A percentile compares a stretch with the other conserved stretches of the same genome.
Conservation (phyloP, 2,329 filamentous ascomycete species). For the Pseudogymnoascus sp. region DNA sequence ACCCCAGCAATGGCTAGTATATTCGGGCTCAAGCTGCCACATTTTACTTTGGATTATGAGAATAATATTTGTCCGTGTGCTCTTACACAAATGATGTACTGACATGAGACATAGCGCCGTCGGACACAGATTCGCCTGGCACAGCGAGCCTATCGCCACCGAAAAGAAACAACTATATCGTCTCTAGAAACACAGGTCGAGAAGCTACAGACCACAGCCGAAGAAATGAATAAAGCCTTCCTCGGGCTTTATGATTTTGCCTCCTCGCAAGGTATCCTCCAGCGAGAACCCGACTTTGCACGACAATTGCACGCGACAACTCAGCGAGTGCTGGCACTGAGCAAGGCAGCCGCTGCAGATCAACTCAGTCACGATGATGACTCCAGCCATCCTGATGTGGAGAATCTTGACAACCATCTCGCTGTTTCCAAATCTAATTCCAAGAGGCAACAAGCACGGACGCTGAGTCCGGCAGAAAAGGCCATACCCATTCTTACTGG, state of each 20-base stretch:
- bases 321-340: slow-evolving; percentile 48
- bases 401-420: neutral
- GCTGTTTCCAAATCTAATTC: neutral
- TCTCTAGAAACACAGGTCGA: slow-evolving; percentile 63
- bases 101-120: slow-evolving; percentile 48
- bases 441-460: neutral
- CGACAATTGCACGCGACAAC: slow-evolving; percentile 48
- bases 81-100: slow-evolving; percentile 5
- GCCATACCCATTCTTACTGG: neutral
- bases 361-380: slow-evolving; percentile 26
- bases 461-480: neutral
- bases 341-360: slow-evolving; percentile 39
- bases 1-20: neutral
- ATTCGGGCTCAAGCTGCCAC: neutral
- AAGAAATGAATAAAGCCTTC: slow-evolving; percentile 67
- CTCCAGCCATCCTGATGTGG: slow-evolving; percentile 14
- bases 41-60: neutral
- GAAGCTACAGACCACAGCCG: slow-evolving; percentile 58
- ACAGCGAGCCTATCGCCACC: slow-evolving; percentile 74
- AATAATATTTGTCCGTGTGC: neutral
- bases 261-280: slow-evolving; percentile 47
- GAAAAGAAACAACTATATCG: slow-evolving; percentile 75
- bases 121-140: slow-evolving; percentile 82
- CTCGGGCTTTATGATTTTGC: slow-evolving; percentile 56
- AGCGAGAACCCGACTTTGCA: slow-evolving; percentile 47